Evolutionary conservation across 2,329 filamentous ascomycete genomes (phyloP), one percentile per base, ranked within the genome.

Genomic region (Trichophyton equinum): DNA sequence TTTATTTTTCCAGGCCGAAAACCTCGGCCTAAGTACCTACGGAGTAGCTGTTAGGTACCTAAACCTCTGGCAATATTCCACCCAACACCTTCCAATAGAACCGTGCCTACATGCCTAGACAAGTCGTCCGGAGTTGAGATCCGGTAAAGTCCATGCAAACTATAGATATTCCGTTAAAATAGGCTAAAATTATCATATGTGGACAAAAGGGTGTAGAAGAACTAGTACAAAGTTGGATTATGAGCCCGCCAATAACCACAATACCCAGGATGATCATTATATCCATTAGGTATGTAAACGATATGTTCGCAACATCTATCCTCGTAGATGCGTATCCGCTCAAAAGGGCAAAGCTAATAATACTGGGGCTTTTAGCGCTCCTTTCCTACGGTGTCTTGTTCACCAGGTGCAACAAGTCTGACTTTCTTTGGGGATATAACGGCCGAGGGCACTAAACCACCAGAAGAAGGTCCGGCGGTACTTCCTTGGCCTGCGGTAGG

Each of bases 401-500:
- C 76, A 57, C 70, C 71, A 15, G 76, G 76, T 5, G 76, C 76
- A 25, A 78, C 71, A 27, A 78, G 65, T 33, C 76, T 71, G 18
- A 78, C 76, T 62, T 74, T 76, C 66, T 77, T 78, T 20, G 75
- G 73, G 11, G 74, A 75, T 60, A 75, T 70, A 18, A 69, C 67
- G 46, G 69, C 70, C 13, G 74, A 71, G 22, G 69, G 68, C 8
- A 65, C 60, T n/a, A 61, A 63, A 42, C 66, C 64, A 42, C 66
- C 61, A 58, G 64, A 64, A 15, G 66, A 64, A 8, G 60, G 58
- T 53, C 55, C 58, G 27, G 33, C 33, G 60, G 56, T 38, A 51
- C n/a, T 30, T 11, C 46, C 58, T 6, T 30, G 63, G 25, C 66
- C 68, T 55, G 65, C 62, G 46, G 67, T 59, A 13, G 18, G 27